Percentiles rank a stretch among this genome's conserved stretches.
These are phyloP conservation scores for Pseudocercospora pini-densiflorae DNA, from an alignment of 2,329 filamentous ascomycete species.

Conservation along the genomic window DNA sequence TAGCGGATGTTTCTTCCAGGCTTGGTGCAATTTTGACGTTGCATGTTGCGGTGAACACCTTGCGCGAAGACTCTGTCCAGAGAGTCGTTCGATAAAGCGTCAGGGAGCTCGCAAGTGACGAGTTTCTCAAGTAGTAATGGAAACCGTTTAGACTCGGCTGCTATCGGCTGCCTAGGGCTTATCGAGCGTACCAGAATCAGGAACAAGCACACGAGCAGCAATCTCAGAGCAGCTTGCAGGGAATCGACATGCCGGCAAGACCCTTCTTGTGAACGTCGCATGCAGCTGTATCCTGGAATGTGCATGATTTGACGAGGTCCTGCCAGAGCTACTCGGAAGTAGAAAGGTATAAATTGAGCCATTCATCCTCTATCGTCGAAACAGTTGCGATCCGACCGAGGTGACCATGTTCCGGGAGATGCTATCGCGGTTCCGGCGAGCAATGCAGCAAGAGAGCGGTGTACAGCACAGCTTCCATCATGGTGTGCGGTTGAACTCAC, in stretches of 20 bases:
- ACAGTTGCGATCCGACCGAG: background rate
- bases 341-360: background rate
- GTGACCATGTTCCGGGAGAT: background rate
- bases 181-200: conserved; percentile 4
- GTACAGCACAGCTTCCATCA: background rate
- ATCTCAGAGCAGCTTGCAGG: background rate
- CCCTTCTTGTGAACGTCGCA: background rate
- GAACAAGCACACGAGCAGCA: conserved; percentile 8
- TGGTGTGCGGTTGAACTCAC: conserved; percentile 15
- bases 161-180: conserved; percentile 5
- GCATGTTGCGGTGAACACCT: conserved; percentile 15
- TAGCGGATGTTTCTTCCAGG: background rate
- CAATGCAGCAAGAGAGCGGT: conserved; percentile 11
- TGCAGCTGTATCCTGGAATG: background rate
- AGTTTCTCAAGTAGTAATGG: conserved; percentile 19
- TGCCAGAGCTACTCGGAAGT: background rate
- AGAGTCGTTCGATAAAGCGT: conserved; percentile 18
- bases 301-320: background rate
- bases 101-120: conserved; percentile 1
- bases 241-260: background rate
- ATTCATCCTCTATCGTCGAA: background rate
- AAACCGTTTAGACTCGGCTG: conserved; percentile 13
- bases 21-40: conserved; percentile 1
- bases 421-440: background rate
- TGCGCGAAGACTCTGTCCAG: background rate